Conservation (phyloP, 345 rosid species). For the Zanthoxylum bungeanum region DNA sequence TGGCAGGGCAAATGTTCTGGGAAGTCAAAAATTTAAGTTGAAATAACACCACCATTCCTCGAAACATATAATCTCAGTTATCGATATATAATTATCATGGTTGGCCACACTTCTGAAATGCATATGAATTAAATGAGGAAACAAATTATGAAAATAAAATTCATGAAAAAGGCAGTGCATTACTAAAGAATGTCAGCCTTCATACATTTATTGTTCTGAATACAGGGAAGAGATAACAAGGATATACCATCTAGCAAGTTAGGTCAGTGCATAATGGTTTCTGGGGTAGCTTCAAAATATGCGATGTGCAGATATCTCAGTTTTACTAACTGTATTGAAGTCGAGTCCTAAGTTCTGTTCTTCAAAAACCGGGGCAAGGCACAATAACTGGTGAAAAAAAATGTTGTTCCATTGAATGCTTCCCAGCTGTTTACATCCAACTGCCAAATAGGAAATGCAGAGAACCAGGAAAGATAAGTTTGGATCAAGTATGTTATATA, state of each 20-base stretch:
- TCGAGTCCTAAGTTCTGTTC: not conserved
- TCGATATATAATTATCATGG: not conserved
- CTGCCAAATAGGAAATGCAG: slow-evolving; percentile 14
- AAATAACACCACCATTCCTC: no score
- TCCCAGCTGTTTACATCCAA: slow-evolving; percentile 4
- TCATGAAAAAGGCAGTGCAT: not conserved
- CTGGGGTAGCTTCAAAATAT: not conserved
- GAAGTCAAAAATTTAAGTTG: no score
- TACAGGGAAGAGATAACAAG: slow-evolving; percentile 9
- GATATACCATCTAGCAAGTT: not conserved
- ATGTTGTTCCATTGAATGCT: slow-evolving; percentile 4
- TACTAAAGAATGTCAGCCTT: slow-evolving; percentile 8
- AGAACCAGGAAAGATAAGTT: not conserved
- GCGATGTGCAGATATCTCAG: not conserved
- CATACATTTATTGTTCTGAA: slow-evolving; percentile 13
- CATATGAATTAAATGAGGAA: not conserved
- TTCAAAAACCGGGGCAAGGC: not conserved
- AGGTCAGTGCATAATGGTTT: not conserved
- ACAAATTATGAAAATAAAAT: not conserved
- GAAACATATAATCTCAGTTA: no score
- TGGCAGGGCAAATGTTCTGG: no score
- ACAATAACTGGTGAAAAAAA: slow-evolving; percentile 2
- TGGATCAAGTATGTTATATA: not conserved
- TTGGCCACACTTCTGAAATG: not conserved
- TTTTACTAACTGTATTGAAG: not conserved